These are phyloP conservation scores for Rubia yunnanensis DNA, from an alignment of 257 asterid species.

Conservation along the genomic window DNA sequence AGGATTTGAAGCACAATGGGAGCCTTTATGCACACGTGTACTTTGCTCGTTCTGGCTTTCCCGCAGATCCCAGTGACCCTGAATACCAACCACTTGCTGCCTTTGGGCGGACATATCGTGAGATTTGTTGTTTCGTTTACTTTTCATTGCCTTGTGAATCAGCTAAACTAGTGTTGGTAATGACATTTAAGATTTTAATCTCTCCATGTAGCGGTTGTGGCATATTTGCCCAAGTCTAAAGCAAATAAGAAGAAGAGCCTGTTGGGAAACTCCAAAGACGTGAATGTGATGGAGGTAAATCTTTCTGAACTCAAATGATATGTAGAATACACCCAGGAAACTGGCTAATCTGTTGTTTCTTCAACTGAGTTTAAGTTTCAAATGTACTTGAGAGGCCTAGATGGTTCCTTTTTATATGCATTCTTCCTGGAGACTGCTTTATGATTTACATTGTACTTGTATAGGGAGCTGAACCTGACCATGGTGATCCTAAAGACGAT, in stretches of 20 bases:
- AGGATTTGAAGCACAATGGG: constrained; percentile 85
- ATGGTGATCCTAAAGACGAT: constrained; percentile 49
- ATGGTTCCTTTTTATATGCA: not conserved
- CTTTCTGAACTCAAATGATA: not conserved
- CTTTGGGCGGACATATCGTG: constrained; percentile 72
- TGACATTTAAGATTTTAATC: constrained; percentile 11
- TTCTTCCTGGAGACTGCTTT: constrained; percentile 1
- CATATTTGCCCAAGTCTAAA: constrained; percentile 75
- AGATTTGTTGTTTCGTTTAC: constrained; percentile 17
- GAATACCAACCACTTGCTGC: constrained; percentile 86
- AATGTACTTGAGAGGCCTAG: not conserved
- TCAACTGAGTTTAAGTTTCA: not conserved
- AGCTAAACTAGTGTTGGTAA: constrained; percentile 10
- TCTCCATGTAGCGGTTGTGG: constrained; percentile 53
- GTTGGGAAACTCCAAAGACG: constrained; percentile 47
- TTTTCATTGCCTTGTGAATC: not conserved
- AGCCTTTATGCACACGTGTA: constrained; percentile 87
- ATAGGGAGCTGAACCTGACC: constrained; percentile 49
- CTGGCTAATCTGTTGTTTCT: not conserved
- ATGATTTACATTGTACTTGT: constrained; percentile 11
- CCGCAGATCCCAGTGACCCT: constrained; percentile 83
- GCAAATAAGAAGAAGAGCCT: constrained; percentile 74
- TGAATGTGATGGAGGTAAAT: constrained; percentile 23
- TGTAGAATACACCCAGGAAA: not conserved
- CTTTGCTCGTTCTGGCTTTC: constrained; percentile 90